phyloP scores from a whole-genome alignment of 2,329 filamentous ascomycete species.

The Calonectria hawksworthii region DNA sequence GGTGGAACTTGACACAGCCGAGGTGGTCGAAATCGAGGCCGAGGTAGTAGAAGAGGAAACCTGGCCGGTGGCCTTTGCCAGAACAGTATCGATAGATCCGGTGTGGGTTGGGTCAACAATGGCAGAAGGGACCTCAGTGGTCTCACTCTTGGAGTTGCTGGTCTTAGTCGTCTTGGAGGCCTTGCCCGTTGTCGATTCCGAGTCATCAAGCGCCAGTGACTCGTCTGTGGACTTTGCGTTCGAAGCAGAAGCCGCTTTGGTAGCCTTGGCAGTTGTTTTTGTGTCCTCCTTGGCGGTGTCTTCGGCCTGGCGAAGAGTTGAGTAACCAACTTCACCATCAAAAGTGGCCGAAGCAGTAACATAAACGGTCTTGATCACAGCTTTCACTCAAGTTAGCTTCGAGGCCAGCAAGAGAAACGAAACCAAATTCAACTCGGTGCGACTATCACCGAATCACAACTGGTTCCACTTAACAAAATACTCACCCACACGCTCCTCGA shows the following conservation, averaged over 20 bases:
- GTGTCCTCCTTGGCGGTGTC: conserved; percentile 29
- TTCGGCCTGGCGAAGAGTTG: conserved; percentile 48
- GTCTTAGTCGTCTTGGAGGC: conserved; percentile 39
- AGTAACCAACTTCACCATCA: conserved; percentile 58
- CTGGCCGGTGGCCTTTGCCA: conserved; percentile 49
- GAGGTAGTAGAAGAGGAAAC: conserved; percentile 28
- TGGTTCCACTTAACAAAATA: background rate
- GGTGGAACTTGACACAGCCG: conserved; percentile 38
- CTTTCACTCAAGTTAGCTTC: conserved; percentile 30
- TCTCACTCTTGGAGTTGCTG: conserved; percentile 34
- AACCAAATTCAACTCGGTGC: background rate
- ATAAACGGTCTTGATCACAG: conserved; percentile 56
- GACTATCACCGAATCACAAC: background rate
- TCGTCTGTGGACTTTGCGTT: conserved; percentile 13
- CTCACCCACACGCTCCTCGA: conserved; percentile 21
- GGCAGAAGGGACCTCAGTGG: conserved; percentile 43
- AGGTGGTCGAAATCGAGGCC: conserved; percentile 31
- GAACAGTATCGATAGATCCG: conserved; percentile 44
- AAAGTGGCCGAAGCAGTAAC: conserved; percentile 58
- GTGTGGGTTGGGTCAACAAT: conserved; percentile 46
- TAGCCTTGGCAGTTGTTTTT: conserved; percentile 25
- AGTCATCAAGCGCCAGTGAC: conserved; percentile 12
- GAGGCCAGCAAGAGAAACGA: conserved; percentile 23
- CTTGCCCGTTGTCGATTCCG: conserved; percentile 19
- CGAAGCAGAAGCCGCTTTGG: conserved; percentile 16